A percentile compares a stretch with the other conserved stretches of the same genome.
These are phyloP conservation scores for Trichocladium uniseriatum DNA, from an alignment of 495 filamentous ascomycete species.

Conservation along the genomic window DNA sequence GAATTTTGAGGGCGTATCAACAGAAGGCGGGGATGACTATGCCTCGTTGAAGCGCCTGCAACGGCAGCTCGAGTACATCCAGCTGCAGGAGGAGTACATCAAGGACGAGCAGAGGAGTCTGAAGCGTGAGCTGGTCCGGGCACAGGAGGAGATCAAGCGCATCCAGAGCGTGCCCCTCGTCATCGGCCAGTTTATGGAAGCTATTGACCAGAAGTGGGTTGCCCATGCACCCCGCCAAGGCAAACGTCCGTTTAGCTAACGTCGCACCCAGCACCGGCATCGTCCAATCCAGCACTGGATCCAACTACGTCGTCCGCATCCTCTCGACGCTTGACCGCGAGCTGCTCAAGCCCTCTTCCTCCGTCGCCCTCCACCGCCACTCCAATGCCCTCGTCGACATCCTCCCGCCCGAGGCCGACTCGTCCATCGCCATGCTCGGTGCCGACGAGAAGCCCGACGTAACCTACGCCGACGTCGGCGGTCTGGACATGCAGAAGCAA, in stretches of 20 bases:
- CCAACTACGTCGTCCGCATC: constrained; percentile 98
- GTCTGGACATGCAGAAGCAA: constrained; percentile 99
- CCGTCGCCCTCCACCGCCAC: constrained; percentile 93
- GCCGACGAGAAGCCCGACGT: constrained; percentile 97
- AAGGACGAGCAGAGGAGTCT: constrained; percentile 99
- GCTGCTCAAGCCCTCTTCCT: constrained; percentile 92
- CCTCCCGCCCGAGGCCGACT: constrained; percentile 93
- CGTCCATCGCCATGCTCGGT: constrained; percentile 95
- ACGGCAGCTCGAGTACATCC: constrained; percentile 95
- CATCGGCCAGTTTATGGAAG: constrained; percentile 99
- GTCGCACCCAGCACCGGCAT: constrained; percentile 69
- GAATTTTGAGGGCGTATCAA: constrained; percentile 67
- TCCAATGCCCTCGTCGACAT: constrained; percentile 98
- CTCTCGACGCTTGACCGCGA: constrained; percentile 97
- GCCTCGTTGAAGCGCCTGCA: constrained; percentile 90
- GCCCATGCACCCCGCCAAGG: neutral
- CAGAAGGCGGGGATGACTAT: constrained; percentile 86
- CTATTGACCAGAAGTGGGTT: constrained; percentile 96
- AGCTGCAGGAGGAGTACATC: constrained; percentile 99
- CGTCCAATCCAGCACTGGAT: constrained; percentile 94
- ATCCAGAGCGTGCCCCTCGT: constrained; percentile 97
- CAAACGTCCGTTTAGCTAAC: neutral
- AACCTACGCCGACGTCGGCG: constrained; percentile 95
- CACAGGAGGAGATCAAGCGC: constrained; percentile 98
- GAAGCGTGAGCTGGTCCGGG: constrained; percentile 92